phyloP scores from a whole-genome alignment of 176 grass and related monocot species.

The Hsuehochloa calcarea region DNA sequence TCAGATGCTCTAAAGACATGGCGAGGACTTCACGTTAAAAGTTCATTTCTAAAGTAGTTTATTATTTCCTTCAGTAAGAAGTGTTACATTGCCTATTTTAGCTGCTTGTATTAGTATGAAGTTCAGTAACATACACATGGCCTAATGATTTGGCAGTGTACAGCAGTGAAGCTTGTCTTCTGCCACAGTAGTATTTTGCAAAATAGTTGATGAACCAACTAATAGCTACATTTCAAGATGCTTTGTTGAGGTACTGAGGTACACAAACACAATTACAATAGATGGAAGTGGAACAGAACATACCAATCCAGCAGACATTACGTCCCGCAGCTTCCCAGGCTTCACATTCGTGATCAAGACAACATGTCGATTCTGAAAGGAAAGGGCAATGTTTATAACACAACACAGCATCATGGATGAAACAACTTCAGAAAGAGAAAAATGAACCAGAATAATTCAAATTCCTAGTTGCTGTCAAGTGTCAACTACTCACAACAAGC shows the following conservation, averaged over 20 bases:
- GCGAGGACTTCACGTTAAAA: neutral
- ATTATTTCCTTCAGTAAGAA: slow-evolving; percentile 3
- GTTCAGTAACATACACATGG: slow-evolving; percentile 1
- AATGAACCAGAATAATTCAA: slow-evolving; percentile 21
- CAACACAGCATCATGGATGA: neutral
- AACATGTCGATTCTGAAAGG: slow-evolving; percentile 72
- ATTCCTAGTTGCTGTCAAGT: slow-evolving; percentile 35
- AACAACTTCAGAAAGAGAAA: slow-evolving; percentile 1
- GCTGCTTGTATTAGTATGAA: neutral
- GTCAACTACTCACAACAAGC: slow-evolving; percentile 60
- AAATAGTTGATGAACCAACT: slow-evolving; percentile 1
- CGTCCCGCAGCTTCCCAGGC: slow-evolving; percentile 89
- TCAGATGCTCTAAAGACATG: slow-evolving; percentile 9
- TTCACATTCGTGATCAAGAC: slow-evolving; percentile 98
- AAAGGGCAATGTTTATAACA: slow-evolving; percentile 33
- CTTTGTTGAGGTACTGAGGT: slow-evolving; percentile 20
- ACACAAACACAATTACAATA: slow-evolving; percentile 22
- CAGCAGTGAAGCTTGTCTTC: neutral
- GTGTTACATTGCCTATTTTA: neutral
- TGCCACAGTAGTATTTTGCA: neutral
- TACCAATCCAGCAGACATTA: slow-evolving; percentile 97
- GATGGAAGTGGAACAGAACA: neutral
- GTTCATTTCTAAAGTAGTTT: neutral
- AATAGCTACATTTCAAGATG: neutral
- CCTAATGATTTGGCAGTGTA: neutral